Base-by-base conservation (phyloP, 768 basidiomycete genomes). In the Cyclocybe cylindracea region DNA sequence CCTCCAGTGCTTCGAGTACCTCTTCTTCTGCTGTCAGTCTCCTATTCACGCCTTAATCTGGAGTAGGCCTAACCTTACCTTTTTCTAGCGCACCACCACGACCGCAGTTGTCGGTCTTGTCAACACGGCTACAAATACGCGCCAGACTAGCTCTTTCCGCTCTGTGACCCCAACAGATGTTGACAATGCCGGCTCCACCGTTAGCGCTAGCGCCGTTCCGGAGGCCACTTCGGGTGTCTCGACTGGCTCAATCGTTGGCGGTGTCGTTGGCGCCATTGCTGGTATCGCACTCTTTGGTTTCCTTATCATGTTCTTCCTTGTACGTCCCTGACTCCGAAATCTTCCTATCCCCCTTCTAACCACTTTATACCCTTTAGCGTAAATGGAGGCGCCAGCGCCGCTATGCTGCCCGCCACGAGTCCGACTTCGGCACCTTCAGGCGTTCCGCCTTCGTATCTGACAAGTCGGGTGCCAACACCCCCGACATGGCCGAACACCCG, bases 181-280 rank as follows among this genome's bases (percentile, higher is more conserved):
- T 18, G 54, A 55, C 37, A 36, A 39, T 31, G 44, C 57, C 8
- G 55, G 41, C 5, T 32, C 59, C 2, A 70, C 64, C 29, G 36
- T 63, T 34, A 60, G 56, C 4, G 61, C 64, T 42, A 44, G 45
- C 13, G 33, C 62, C 8, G 56, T 54, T 16, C 43, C 56, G 13
- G 50, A 50, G 41, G 52, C 62, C 10, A 50, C 54, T 8, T 56
- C 61, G 16, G 66, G 62, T 7, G 39, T 74, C 41, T 68, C 68
- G 41, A 69, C 74, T 11, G 78, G 77, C n/a, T 61, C 74, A 19
- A 64, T 80, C 42, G 71, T 76, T 9, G 78, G 75, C 18, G 74
- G 69, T 41, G 66, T 80, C 32, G 65, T 64, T 2, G 78, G 69
- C 18, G 51, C 70, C 32, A 67, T 72, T 4, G 49, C 68, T n/a